Evolutionary conservation across 2,329 filamentous ascomycete species (phyloP), one percentile per base, ranked within the genome.

Genomic region (Nigrospora osmanthi): DNA sequence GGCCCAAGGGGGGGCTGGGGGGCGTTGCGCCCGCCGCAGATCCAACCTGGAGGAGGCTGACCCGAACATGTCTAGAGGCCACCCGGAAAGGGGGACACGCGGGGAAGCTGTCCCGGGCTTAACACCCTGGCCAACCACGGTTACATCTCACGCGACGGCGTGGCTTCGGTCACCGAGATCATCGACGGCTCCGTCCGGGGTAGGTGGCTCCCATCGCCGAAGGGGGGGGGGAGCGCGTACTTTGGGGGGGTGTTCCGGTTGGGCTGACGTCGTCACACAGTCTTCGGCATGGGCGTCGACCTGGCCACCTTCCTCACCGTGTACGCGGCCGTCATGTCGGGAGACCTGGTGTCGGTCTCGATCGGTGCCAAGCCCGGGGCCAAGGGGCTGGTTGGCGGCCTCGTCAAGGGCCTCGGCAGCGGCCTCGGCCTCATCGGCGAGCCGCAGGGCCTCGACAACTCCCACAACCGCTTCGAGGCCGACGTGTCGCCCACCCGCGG

Each of bases 241-340:
- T 28, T 28, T 4, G 23, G 23, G n/a, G n/a, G 19, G 19, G 19
- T 7, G 5, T 28, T 28, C 23, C 6, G 23, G 23, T 2, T 4
- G 23, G 23, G 23, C 23, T 28, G 10, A 28, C 23, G 23, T 28
- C 23, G 23, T 10, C 37, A 10, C 37, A 10, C 40, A 66, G 71
- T 71, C 3, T 72, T 64, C 45, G 67, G 67, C 13, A 73, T 73
- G 69, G 65, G 63, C 13, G 40, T 63, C 16, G 68, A 70, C 45
- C 52, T 71, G 7, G 61, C 54, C 11, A 59, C 60, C 4, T 53
- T 70, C 30, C 61, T 71, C 32, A 61, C 64, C 35, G 52, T 68
- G 4, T 68, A 70, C 59, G 69, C 67, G 31, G 67, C 67, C 13
- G 61, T 72, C 30, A 68, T 62, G 58, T 64, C 61, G 33, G 69